phyloP scores from a whole-genome alignment of 352 stramenopile genomes.

The Globisporangium echinulatum region DNA sequence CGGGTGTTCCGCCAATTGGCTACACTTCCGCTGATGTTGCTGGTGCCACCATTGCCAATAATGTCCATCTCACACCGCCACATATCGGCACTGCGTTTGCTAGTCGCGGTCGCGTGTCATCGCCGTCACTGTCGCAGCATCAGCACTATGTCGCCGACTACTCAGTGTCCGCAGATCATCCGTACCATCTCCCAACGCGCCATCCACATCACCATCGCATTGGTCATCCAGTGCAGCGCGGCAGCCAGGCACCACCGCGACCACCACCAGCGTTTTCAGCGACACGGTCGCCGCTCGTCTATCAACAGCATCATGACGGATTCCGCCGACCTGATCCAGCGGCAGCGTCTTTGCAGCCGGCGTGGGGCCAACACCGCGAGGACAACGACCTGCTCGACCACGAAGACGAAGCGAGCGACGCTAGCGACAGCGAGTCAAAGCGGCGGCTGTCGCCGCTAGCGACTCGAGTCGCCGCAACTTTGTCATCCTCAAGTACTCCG shows the following conservation, averaged over 20 bases:
- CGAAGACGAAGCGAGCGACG: slow-evolving; percentile 6
- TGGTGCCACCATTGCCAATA: neutral
- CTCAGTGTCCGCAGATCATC: too few relatives aligned
- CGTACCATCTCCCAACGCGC: too few relatives aligned
- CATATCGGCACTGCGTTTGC: neutral
- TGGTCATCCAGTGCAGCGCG: too few relatives aligned
- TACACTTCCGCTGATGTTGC: neutral
- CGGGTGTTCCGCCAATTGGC: neutral
- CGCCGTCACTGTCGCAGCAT: neutral
- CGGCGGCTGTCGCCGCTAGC: neutral
- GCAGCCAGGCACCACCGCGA: neutral
- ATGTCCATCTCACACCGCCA: neutral
- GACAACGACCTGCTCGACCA: neutral
- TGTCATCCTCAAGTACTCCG: neutral
- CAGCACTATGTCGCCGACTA: too few relatives aligned
- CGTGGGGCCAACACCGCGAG: neutral
- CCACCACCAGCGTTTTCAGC: neutral
- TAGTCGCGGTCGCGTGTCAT: neutral
- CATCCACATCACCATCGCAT: too few relatives aligned
- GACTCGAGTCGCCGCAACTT: too few relatives aligned
- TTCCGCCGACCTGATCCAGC: neutral
- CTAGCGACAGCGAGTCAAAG: neutral
- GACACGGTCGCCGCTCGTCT: neutral
- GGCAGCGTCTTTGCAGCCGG: neutral
- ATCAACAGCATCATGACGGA: neutral